Percentiles rank a stretch among this genome's conserved stretches.
Evolutionary conservation across 768 basidiomycete species (phyloP).

Genomic region (Mycena venus): DNA sequence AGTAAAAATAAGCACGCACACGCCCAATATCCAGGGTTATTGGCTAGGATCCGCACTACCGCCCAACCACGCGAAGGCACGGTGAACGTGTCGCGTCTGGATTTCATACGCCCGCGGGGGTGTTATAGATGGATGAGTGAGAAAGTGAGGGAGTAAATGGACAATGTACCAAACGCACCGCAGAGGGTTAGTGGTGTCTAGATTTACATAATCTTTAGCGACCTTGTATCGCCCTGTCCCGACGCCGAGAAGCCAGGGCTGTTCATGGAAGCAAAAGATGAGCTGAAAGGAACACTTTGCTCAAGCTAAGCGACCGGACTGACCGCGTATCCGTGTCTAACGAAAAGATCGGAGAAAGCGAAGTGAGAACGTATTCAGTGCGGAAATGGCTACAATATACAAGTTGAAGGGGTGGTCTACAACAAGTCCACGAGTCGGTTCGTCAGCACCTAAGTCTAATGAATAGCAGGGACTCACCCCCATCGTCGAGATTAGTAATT

Average conservation of each 20-base stretch:
- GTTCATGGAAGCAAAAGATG: not conserved
- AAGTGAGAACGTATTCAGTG: too few species aligned
- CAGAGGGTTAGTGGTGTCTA: slow-evolving; percentile 1
- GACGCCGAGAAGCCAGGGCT: slow-evolving; percentile 31
- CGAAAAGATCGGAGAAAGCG: too few species aligned
- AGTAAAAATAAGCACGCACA: too few species aligned
- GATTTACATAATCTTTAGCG: not conserved
- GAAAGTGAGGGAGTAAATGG: too few species aligned
- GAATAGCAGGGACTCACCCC: slow-evolving; percentile 3
- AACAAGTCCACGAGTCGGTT: too few species aligned
- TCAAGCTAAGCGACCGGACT: too few species aligned
- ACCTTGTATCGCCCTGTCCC: slow-evolving; percentile 24
- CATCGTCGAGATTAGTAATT: slow-evolving; percentile 31
- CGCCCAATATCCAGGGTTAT: slow-evolving; percentile 32
- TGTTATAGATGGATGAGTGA: too few species aligned
- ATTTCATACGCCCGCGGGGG: too few species aligned
- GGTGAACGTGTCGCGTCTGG: slow-evolving; percentile 29
- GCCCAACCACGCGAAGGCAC: slow-evolving; percentile 26
- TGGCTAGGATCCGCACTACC: slow-evolving; percentile 26
- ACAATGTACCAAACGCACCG: too few species aligned
- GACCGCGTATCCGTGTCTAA: slow-evolving; percentile 23
- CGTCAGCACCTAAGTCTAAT: too few species aligned
- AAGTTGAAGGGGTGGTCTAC: slow-evolving; percentile 25
- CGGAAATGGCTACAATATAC: not conserved
- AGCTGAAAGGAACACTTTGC: not conserved